Base-by-base conservation (phyloP, 257 asterid species). In the Scutellaria barbata region DNA sequence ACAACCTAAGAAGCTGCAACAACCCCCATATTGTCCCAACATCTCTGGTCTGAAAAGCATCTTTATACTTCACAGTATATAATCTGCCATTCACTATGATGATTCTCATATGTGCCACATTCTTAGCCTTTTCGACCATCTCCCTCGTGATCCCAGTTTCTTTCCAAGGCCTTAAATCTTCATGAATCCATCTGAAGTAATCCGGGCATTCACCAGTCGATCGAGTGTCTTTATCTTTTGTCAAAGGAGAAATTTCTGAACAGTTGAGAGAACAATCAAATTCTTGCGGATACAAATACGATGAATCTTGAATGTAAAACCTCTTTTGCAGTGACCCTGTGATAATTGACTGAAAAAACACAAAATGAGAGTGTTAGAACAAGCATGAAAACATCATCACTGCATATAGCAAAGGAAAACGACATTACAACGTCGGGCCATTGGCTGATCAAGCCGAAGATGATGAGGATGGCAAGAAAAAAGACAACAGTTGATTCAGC, bases 101-200 rank as follows among this genome's bases (percentile, higher is more conserved):
- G 73, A 90, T 64, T 75, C 96, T 82, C 22, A 88, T 48, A 74
- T 92, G 86, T 1, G 95, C 85, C 9, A 67, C 51, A 1, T 66
- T 16, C 56, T 75, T 84, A 0, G 87, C 90, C 18, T 63, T 71
- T 67, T 85, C 96, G 6, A 88, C 80, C 85, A 81, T 81, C 42
- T 87, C 82, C 25, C 48, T 61, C 1, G 95, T 80, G 71, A 90
- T 85, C 62, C 98, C 98, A 9, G 77, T 56, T 2, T 46, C 79
- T 68, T 78, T 79, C 98, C 98, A 92, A 2, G 96, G 93, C 70
- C 65, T 75, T 71, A 92, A 82, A 73, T 92, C 98, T 74, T 92
- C 92, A 25, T 92, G 96, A 66, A 92, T 90, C 98, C 98, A 92
- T 66, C 68, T 82, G 71, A 92, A 90, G 83, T 90, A 90, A 3